These are phyloP conservation scores for Kurtzmaniella fragi DNA, from an alignment of 805 yeast genomes.

Conservation along the genomic window DNA sequence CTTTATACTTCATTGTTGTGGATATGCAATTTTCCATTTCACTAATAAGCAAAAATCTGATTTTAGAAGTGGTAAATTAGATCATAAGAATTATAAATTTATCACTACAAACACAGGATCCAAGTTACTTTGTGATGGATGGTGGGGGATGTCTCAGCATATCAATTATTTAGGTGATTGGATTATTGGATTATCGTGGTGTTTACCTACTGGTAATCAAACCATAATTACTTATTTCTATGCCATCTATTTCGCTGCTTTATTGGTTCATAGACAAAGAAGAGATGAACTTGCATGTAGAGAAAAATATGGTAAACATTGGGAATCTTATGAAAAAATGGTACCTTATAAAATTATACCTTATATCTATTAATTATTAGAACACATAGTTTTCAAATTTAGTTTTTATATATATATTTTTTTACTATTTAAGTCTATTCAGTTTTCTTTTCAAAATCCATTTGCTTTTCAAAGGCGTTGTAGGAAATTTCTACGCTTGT, in stretches of 20 bases:
- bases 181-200: constrained; percentile 88
- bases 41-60: constrained; percentile 81
- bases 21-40: constrained; percentile 78
- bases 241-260: constrained; percentile 72
- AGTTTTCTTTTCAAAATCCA: constrained; percentile 46
- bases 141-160: constrained; percentile 95
- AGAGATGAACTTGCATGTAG: constrained; percentile 92
- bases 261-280: constrained; percentile 80
- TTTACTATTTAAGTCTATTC: constrained; percentile 17
- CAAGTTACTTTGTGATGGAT: constrained; percentile 78
- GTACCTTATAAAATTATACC: constrained; percentile 94
- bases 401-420: not conserved
- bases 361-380: constrained; percentile 54
- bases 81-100: constrained; percentile 51
- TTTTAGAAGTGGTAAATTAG: constrained; percentile 74
- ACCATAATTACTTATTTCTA: constrained; percentile 87
- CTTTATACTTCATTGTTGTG: constrained; percentile 46
- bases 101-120: constrained; percentile 76
- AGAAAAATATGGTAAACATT: constrained; percentile 76
- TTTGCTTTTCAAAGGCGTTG: constrained; percentile 72
- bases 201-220: constrained; percentile 78
- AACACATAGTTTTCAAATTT: not conserved
- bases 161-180: constrained; percentile 95
- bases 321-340: constrained; percentile 73
- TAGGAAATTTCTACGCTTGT: constrained; percentile 70